A percentile compares a stretch with the other conserved stretches of the same genome.
These are phyloP conservation scores for Alternaria viburni DNA, from an alignment of 2,329 filamentous ascomycete species.

Conservation along the genomic window DNA sequence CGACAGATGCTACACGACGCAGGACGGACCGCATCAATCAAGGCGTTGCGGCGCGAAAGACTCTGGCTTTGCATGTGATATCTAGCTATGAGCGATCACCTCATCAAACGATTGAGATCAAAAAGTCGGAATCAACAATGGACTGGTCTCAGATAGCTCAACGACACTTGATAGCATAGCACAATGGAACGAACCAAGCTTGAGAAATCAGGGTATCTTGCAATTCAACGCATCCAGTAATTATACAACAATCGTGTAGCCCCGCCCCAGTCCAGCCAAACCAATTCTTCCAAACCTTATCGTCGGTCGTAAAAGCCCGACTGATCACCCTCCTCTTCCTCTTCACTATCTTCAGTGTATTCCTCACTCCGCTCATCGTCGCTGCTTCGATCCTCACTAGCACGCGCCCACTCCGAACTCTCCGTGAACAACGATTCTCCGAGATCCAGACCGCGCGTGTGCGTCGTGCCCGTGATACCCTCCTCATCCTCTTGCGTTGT, in stretches of 20 bases:
- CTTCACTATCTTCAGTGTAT: constrained; percentile 16
- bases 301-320: constrained; percentile 26
- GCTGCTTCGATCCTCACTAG: constrained; percentile 32
- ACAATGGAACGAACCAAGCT: not conserved
- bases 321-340: constrained; percentile 36
- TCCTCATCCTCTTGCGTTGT: not conserved
- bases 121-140: not conserved
- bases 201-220: constrained; percentile 11
- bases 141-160: not conserved
- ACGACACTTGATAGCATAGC: not conserved
- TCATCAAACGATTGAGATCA: not conserved
- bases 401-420: constrained; percentile 47
- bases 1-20: not conserved
- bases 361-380: constrained; percentile 44
- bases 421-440: constrained; percentile 39
- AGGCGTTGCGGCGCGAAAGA: not conserved
- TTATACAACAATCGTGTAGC: not conserved
- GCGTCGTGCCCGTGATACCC: constrained; percentile 20
- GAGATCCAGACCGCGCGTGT: constrained; percentile 34
- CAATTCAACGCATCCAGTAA: constrained; percentile 5
- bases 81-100: not conserved
- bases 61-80: not conserved
- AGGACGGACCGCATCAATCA: not conserved
- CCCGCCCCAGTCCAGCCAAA: not conserved
- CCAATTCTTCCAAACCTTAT: not conserved